Base-by-base conservation (phyloP, 176 grass and related monocot genomes). In the Panicum miliaceum region DNA sequence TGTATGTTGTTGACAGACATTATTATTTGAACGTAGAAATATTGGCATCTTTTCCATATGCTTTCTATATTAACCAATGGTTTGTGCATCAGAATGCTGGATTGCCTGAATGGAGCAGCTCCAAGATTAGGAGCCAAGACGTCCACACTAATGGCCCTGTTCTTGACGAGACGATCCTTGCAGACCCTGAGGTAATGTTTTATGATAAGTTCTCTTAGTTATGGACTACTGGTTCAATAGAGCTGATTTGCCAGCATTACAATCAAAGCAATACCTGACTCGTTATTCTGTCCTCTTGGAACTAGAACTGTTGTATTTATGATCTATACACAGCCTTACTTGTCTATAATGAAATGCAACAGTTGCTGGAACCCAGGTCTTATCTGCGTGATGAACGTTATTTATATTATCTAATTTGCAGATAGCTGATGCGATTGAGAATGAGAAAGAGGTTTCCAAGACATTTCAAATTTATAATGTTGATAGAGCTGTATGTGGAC, bases 71-170 rank as follows among this genome's bases (percentile, higher is more conserved):
- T 85, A 58, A 83, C 43, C 23, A 52, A 71, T 46, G 8, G 74
- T 81, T 82, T 5, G 82, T 80, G n/a, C 81, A 85, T 53, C 86
- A 99, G 97, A 92, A 64, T 92, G 78, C 73, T 94, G 97, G 90
- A 69, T 69, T 91, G 88, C 88, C 91, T 42, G 71, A 91, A 86
- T 92, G 81, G 93, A 99, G 87, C 81, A 99, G 97, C 93, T 90
- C 97, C 60, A 82, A 96, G 40, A 99, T 96, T 92, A 99, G 97
- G 79, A 99, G 86, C 23, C 97, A 99, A 77, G 93, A 87, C 5
- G 93, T 94, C 75, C 97, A 99, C 87, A 89, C 85, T 53, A 99
- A 99, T 90, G 97, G 97, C 37, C 86, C 85, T 92, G 86, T 99
- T 88, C 92, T 99, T 84, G 97, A 99, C 65, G 97, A 96, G 45